Base-by-base conservation (phyloP, 257 asterid genomes). In the Haberlea rhodopensis region DNA sequence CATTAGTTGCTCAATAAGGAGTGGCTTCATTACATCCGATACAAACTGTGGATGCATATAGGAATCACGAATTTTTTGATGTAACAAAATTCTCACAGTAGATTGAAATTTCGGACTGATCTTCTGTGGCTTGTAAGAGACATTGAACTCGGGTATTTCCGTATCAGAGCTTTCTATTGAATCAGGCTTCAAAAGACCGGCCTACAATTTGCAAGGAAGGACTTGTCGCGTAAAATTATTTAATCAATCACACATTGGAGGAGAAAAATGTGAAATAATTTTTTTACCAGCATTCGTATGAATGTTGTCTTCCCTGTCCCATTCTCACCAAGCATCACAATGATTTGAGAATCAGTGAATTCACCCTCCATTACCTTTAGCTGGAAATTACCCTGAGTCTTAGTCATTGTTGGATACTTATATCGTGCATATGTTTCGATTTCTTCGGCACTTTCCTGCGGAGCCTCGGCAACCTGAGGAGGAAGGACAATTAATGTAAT, bases 351-450 rank as follows among this genome's bases (percentile, higher is more conserved):
- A n/a, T n/a, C n/a, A n/a, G n/a, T n/a, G n/a, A 92, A 92, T 80
- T 92, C 99, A 54, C 99, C 98, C 88, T 92, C 96, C 59, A 78
- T 10, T 34, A 87, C 99, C 84, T 87, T 89, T 56, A 91, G 96
- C 71, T 52, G 84, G 84, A 91, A 91, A 78, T 87, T 85, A 2
- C 98, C 98, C 76, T 85, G 97, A 16, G 97, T 89, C 75, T 89
- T 89, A 15, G 80, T 55, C 97, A 91, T 91, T 64, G 96, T 85
- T 57, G 98, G 98, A 72, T 87, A 91, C 61, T 40, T 87, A 66
- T 91, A 91, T 65, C 96, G 78, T 19, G 96, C 96, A 70, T 91
- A 91, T 0, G 95, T 80, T 74, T 87, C 91, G 59, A 89, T 79
- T 75, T 91, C 98, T 76, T 91, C 98, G 1, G 91, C 95, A 61